phyloP scores from a whole-genome alignment of 2,329 filamentous ascomycete genomes.

The Ophiostoma sp. region DNA sequence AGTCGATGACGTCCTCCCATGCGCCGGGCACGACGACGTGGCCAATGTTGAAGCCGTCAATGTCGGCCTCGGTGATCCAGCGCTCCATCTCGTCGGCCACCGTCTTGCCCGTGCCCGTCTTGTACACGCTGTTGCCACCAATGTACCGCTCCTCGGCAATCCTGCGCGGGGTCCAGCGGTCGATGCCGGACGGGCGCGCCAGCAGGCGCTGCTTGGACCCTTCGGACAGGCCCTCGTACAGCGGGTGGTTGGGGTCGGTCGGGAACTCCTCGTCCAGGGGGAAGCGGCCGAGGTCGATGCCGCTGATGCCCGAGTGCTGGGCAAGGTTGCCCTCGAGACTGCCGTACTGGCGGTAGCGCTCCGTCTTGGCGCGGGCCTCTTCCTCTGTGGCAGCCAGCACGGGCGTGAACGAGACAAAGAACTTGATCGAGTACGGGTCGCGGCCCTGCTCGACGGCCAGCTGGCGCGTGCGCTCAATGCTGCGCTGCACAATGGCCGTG shows the following conservation, averaged over 20 bases:
- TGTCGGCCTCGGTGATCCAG: slow-evolving; percentile 63
- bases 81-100: slow-evolving; percentile 63
- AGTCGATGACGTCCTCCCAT: slow-evolving; percentile 61
- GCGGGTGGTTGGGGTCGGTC: slow-evolving; percentile 15
- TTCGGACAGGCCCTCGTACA: slow-evolving; percentile 19
- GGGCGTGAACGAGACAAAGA: slow-evolving; percentile 26
- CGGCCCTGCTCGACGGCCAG: slow-evolving; percentile 25
- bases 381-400: slow-evolving; percentile 27
- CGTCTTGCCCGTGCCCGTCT: slow-evolving; percentile 59
- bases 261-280: slow-evolving; percentile 28
- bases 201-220: slow-evolving; percentile 20
- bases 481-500: slow-evolving; percentile 20
- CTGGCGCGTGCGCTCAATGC: slow-evolving; percentile 23
- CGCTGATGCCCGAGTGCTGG: slow-evolving; percentile 28
- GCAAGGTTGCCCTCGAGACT: slow-evolving; percentile 28
- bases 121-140: slow-evolving; percentile 22
- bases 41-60: slow-evolving; percentile 69
- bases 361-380: slow-evolving; percentile 28
- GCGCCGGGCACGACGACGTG: slow-evolving; percentile 43
- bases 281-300: slow-evolving; percentile 29
- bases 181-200: slow-evolving; percentile 17
- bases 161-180: slow-evolving; percentile 24
- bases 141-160: slow-evolving; percentile 21
- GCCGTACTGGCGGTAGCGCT: slow-evolving; percentile 25
- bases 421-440: slow-evolving; percentile 27